These are phyloP conservation scores for Mycena haematopus DNA, from an alignment of 768 basidiomycete species.

Conservation along the genomic window DNA sequence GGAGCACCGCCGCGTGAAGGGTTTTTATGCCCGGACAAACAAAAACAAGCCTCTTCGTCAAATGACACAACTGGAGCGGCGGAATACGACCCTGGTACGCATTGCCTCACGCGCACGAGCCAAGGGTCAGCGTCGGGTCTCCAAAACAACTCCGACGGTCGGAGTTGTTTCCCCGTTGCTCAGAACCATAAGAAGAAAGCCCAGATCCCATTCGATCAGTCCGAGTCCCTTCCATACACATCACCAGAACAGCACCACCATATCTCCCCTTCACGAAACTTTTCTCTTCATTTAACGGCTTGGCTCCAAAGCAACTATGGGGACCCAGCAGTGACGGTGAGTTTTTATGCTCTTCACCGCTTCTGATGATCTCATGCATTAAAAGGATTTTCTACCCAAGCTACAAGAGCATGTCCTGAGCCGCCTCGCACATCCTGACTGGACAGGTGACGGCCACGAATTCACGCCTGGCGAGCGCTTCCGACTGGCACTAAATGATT, in stretches of 20 bases:
- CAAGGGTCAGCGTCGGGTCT: neutral
- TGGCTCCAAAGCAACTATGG: neutral
- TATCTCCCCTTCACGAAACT: neutral
- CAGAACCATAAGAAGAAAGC: neutral
- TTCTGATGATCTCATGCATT: too few relatives aligned
- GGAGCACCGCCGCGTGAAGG: slow-evolving; percentile 37
- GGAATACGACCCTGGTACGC: slow-evolving; percentile 4
- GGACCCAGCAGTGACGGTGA: slow-evolving; percentile 1
- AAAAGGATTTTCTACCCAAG: slow-evolving; percentile 31
- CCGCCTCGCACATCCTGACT: neutral
- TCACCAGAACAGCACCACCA: too few relatives aligned
- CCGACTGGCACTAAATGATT: too few relatives aligned
- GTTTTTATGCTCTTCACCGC: too few relatives aligned
- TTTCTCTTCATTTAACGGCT: slow-evolving; percentile 3
- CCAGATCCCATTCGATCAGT: too few relatives aligned
- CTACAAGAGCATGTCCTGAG: slow-evolving; percentile 31
- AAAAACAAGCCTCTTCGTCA: slow-evolving; percentile 34
- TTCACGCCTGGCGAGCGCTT: neutral
- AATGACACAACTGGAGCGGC: slow-evolving; percentile 31
- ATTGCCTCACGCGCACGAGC: neutral
- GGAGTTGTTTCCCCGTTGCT: neutral
- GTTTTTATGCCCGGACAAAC: slow-evolving; percentile 33
- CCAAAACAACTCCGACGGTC: neutral
- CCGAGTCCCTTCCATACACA: too few relatives aligned
- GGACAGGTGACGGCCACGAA: slow-evolving; percentile 20